Base-by-base conservation (phyloP, 139 green algal species). In the Yamagishiella unicocca region DNA sequence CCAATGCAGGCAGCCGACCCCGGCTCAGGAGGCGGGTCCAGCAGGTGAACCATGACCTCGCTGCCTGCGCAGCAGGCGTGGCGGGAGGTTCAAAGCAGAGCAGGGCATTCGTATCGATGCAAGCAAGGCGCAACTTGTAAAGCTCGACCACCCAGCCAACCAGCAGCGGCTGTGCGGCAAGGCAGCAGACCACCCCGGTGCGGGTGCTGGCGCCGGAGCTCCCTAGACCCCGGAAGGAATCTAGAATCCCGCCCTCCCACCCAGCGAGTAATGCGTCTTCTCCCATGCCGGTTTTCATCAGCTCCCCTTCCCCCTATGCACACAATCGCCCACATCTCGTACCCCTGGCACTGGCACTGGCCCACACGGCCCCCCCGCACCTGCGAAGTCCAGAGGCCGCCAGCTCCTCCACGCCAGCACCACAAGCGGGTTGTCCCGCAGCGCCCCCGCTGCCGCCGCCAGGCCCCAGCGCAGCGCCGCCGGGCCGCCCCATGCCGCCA, bases 371-470 rank as follows among this genome's bases (percentile, higher is more conserved):
- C 31, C 24, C 67, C 35, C 45, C 74, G 25, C 76, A 83, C 76
- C 76, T 7, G 58, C 0, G 27, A 73, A 84, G 58, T 61, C 58
- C 40, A 86, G 64, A n/a, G 80, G 62, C 31, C n/a, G 42, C 17
- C 40, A 9, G 31, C 7, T 5, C 22, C 62, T 33, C 80, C 80
- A 86, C 19, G 42, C n/a, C 62, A 54, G 43, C 64, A 33, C 21
- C n/a, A 77, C 10, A n/a, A 77, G 19, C 43, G 33, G 43, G 43
- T 45, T 68, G 43, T 38, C 43, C 31, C 80, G 42, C 80, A 86
- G 80, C 43, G 50, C 35, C 42, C 80, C 42, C 62, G 10, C 42
- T 22, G 43, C 80, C 64, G 45, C 43, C 64, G 45, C 80, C 80
- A 77, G 64, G 7, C 10, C 6, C 2, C 22, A 31, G 22, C 80